Conservation (phyloP, 371 early-diverging fungal genomes). For the Apophysomyces variabilis region DNA sequence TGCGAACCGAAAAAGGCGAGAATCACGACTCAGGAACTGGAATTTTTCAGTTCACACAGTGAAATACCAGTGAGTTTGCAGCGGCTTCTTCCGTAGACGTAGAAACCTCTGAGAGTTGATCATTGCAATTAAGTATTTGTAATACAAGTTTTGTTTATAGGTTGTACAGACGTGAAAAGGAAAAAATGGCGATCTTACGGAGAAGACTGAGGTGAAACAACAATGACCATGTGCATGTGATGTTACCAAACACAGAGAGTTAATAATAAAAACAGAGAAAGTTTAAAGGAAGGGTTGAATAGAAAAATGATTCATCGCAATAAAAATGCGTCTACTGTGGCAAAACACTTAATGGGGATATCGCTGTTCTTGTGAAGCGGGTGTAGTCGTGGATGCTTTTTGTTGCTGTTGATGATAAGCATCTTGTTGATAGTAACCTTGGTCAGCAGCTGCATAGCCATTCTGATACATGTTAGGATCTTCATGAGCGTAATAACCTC, state of each 20-base stretch:
- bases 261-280: not conserved
- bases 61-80: too few species aligned
- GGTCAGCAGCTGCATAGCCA: not conserved
- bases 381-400: not conserved
- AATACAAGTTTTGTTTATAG: constrained; percentile 14
- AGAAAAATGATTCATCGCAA: not conserved
- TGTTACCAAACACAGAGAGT: constrained; percentile 1
- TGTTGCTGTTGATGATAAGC: not conserved
- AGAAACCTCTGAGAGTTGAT: too few species aligned
- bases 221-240: not conserved
- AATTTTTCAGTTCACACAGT: too few species aligned
- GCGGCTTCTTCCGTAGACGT: too few species aligned
- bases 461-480: constrained; percentile 3
- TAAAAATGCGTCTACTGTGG: too few species aligned
- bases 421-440: constrained; percentile 4
- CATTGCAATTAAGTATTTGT: not conserved
- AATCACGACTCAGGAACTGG: too few species aligned
- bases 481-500: not conserved
- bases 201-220: not conserved
- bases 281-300: not conserved
- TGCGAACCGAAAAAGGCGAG: too few species aligned
- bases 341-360: not conserved
- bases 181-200: not conserved
- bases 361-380: not conserved
- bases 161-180: constrained; percentile 6